Conservation (phyloP, 2,329 filamentous ascomycete genomes). For the Pyrenophora graminea region DNA sequence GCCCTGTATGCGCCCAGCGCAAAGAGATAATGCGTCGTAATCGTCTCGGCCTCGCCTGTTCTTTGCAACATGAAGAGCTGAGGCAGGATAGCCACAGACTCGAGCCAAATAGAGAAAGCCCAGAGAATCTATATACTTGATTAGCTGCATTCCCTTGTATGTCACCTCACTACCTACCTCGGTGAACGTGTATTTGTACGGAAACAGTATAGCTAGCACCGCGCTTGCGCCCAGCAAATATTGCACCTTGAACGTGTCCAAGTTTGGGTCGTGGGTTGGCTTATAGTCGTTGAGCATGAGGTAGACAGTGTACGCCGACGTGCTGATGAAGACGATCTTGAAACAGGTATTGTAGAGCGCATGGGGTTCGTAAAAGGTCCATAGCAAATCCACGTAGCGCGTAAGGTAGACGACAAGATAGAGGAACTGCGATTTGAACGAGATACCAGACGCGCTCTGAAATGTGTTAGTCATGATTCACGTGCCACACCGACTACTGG, state of each 20-base stretch:
- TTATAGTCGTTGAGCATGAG: constrained; percentile 98
- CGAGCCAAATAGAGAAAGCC: constrained; percentile 98
- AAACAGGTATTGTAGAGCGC: constrained; percentile 87
- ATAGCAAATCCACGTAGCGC: constrained; percentile 89
- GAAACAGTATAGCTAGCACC: constrained; percentile 78
- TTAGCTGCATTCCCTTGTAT: constrained; percentile 11
- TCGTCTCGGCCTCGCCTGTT: constrained; percentile 98
- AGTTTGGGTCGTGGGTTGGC: constrained; percentile 93
- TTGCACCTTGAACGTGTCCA: constrained; percentile 96
- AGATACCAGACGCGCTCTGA: constrained; percentile 94
- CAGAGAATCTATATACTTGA: constrained; percentile 73
- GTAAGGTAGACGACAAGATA: constrained; percentile 94
- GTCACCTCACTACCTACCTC: constrained; percentile 54
- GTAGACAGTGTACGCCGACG: constrained; percentile 93
- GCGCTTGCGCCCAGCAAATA: constrained; percentile 85
- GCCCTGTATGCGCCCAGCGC: constrained; percentile 89
- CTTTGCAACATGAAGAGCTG: constrained; percentile 98
- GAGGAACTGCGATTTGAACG: constrained; percentile 96
- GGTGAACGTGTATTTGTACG: constrained; percentile 77
- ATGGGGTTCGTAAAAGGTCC: constrained; percentile 71
- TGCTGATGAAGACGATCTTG: constrained; percentile 91
- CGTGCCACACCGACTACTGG: not conserved
- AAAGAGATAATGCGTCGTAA: constrained; percentile 97
- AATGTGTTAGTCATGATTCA: constrained; percentile 18
- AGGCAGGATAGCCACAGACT: constrained; percentile 93